phyloP scores from a whole-genome alignment of 305 asterid genomes.

The Ajuga reptans region DNA sequence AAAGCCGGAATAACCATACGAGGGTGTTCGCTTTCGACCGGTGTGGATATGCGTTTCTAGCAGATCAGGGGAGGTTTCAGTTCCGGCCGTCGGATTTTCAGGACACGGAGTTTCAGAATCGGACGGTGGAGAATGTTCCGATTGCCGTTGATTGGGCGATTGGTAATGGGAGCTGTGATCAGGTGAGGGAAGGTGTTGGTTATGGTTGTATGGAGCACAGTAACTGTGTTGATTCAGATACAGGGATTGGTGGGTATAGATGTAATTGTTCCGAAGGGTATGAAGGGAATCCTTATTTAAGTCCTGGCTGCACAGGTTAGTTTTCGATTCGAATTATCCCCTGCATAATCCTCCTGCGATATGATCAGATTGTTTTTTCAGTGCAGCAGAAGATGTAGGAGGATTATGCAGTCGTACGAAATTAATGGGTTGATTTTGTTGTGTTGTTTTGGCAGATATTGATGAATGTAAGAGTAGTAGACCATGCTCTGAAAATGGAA shows the following conservation, averaged over 20 bases:
- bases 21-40: conserved; percentile 15
- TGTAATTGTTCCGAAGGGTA: conserved; percentile 38
- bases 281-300: conserved; percentile 43
- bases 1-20: conserved; percentile 23
- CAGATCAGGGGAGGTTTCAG: conserved; percentile 16
- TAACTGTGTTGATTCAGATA: conserved; percentile 33
- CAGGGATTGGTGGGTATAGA: conserved; percentile 37
- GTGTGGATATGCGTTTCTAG: conserved; percentile 37
- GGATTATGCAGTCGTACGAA: no score
- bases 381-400: no score
- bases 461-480: conserved; percentile 34
- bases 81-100: conserved; percentile 16
- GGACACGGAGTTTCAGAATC: conserved; percentile 17
- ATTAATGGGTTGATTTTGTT: no score
- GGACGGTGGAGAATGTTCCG: conserved; percentile 32
- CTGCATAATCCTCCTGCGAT: no score
- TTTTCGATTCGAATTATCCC: no score
- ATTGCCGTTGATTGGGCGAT: conserved; percentile 45
- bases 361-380: no score
- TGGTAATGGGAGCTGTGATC: conserved; percentile 29
- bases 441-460: conserved; percentile 41
- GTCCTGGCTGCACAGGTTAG: conserved; percentile 43
- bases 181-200: conserved; percentile 12
- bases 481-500: conserved; percentile 28
- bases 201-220: conserved; percentile 36